A percentile compares a stretch with the other conserved stretches of the same genome.
phyloP scores from a whole-genome alignment of 2,329 filamentous ascomycete species.

The Aspergillus pseudonomiae region DNA sequence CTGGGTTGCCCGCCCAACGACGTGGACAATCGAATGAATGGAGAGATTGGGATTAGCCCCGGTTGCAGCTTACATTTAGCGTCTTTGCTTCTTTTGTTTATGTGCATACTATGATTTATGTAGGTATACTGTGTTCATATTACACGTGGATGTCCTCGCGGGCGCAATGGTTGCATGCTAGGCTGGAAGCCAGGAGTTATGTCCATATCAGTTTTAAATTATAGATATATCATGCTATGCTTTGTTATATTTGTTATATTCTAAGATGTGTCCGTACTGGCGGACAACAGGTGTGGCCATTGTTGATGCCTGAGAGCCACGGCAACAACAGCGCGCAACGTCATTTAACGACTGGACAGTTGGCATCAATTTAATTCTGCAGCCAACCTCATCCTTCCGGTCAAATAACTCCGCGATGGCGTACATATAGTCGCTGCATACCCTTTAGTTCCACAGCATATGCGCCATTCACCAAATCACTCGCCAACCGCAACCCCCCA shows the following conservation, averaged over 20 bases:
- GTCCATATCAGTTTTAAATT: neutral
- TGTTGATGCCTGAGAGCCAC: neutral
- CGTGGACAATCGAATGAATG: constrained; percentile 38
- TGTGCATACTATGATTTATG: neutral
- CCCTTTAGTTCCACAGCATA: neutral
- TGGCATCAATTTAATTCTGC: neutral
- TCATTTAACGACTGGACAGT: neutral
- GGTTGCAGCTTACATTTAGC: constrained; percentile 7
- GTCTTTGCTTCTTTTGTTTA: neutral
- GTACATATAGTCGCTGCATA: neutral
- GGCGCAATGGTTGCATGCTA: constrained; percentile 1
- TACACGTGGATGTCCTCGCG: neutral
- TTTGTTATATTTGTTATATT: neutral
- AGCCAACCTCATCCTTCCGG: neutral
- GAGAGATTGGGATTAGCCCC: constrained; percentile 43
- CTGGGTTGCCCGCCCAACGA: constrained; percentile 6
- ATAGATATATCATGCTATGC: neutral
- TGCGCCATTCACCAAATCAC: neutral
- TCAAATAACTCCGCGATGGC: no score
- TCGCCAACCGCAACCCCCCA: neutral
- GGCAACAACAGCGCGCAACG: neutral
- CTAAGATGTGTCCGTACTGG: neutral
- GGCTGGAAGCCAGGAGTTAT: neutral
- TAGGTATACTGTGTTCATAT: constrained; percentile 2
- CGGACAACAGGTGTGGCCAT: no score